Conservation (phyloP, 225 moss, liverwort and hornwort genomes). For the Antitrichia curtipendula region DNA sequence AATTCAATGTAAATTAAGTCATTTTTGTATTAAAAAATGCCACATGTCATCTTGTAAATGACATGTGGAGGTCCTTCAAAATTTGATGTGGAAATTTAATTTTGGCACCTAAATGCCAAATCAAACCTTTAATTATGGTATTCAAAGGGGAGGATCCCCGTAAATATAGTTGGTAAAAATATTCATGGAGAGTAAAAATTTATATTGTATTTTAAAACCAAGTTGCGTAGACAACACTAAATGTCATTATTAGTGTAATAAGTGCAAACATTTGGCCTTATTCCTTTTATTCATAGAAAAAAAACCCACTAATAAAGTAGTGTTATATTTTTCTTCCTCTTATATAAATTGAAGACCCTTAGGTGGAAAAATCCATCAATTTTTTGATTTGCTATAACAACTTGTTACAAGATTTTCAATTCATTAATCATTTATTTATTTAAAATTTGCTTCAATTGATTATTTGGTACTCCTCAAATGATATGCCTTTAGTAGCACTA, state of each 20-base stretch:
- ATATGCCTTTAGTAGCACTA: no score
- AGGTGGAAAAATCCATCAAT: neutral
- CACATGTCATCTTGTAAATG: rapidly evolving
- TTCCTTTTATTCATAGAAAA: neutral
- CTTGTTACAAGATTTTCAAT: no score
- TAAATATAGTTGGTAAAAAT: no score
- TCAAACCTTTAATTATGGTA: rapidly evolving
- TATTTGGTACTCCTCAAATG: no score
- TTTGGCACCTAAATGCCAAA: rapidly evolving
- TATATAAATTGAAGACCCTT: neutral
- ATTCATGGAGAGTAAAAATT: rapidly evolving
- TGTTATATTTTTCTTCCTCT: no score
- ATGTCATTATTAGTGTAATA: neutral
- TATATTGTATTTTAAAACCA: no score
- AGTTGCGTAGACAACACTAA: rapidly evolving
- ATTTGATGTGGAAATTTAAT: rapidly evolving
- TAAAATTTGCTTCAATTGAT: no score
- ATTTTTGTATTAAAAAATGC: no score
- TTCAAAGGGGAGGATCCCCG: no score
- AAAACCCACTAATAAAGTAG: neutral
- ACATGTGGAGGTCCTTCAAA: rapidly evolving
- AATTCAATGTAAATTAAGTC: rapidly evolving
- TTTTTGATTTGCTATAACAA: no score
- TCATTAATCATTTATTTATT: no score
- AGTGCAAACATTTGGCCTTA: neutral